Percentiles rank a stretch among this genome's conserved stretches.
These are phyloP conservation scores for Turnera subulata DNA, from an alignment of 345 rosid species.

Conservation along the genomic window DNA sequence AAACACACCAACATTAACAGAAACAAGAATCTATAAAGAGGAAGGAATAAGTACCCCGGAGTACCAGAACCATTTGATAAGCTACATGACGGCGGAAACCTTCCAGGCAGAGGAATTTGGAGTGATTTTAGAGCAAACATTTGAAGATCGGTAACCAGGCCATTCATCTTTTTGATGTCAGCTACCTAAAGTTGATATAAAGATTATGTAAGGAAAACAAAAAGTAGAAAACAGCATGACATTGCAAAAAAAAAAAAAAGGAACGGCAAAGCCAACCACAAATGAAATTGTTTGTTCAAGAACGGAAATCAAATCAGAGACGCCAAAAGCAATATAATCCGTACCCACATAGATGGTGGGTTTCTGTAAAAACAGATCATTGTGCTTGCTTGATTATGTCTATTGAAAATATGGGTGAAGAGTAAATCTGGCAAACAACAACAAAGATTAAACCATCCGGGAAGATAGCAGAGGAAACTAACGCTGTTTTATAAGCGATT, in stretches of 20 bases:
- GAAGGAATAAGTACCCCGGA: slow-evolving; percentile 12
- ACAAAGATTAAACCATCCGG: too few species aligned
- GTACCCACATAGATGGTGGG: background rate
- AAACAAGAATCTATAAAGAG: background rate
- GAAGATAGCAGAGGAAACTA: too few species aligned
- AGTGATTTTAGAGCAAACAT: slow-evolving; percentile 34
- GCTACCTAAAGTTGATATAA: slow-evolving; percentile 16
- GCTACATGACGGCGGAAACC: slow-evolving; percentile 23
- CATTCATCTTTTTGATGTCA: slow-evolving; percentile 28
- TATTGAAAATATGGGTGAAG: too few species aligned
- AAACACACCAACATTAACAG: background rate
- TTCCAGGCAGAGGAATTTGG: slow-evolving; percentile 28
- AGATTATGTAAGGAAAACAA: background rate
- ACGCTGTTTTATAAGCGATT: too few species aligned
- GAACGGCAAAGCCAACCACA: background rate
- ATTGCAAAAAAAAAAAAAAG: background rate
- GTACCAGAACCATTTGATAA: slow-evolving; percentile 14
- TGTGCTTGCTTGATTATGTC: too few species aligned
- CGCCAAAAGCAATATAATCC: background rate
- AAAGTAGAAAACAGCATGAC: background rate
- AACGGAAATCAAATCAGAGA: too few species aligned
- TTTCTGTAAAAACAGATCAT: too few species aligned
- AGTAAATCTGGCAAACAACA: too few species aligned
- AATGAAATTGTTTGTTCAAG: too few species aligned
- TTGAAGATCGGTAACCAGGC: slow-evolving; percentile 29